A percentile compares a stretch with the other conserved stretches of the same genome.
Evolutionary conservation across 345 rosid species (phyloP).

Genomic region (Passiflora organensis): DNA sequence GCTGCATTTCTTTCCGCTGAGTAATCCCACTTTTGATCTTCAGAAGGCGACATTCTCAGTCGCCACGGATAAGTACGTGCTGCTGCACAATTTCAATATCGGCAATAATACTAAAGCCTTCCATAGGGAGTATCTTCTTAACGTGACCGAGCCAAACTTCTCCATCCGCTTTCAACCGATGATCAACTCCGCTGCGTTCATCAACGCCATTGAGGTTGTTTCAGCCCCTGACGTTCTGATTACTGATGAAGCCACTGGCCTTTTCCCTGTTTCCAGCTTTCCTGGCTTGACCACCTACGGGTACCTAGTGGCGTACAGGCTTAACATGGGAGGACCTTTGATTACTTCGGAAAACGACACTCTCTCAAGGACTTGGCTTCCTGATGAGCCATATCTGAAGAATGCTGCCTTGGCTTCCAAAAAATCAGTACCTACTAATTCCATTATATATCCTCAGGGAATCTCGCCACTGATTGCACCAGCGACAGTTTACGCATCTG

Average conservation of each 20-base stretch:
- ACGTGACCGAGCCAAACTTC: constrained; percentile 40
- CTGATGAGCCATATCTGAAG: constrained; percentile 46
- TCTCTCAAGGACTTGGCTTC: constrained; percentile 50
- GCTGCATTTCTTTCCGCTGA: constrained; percentile 51
- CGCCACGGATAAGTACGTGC: constrained; percentile 45
- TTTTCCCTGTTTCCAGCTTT: constrained; percentile 43
- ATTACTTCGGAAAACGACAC: constrained; percentile 58
- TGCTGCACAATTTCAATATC: constrained; percentile 53
- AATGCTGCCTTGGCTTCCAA: constrained; percentile 34
- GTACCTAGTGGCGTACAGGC: constrained; percentile 54
- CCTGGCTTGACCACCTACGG: constrained; percentile 41
- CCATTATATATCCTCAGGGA: constrained; percentile 44
- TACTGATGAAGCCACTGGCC: constrained; percentile 43
- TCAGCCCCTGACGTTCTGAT: constrained; percentile 64
- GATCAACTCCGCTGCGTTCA: constrained; percentile 55
- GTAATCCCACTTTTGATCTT: constrained; percentile 41
- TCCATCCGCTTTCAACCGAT: constrained; percentile 46
- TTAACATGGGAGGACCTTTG: constrained; percentile 67
- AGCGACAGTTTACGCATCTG: constrained; percentile 57
- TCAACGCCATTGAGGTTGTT: constrained; percentile 71
- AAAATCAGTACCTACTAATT: constrained; percentile 30
- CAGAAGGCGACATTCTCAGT: constrained; percentile 50
- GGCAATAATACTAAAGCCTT: constrained; percentile 28
- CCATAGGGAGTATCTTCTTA: constrained; percentile 60
- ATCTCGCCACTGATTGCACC: constrained; percentile 65